Percentiles rank a stretch among this genome's conserved stretches.
These are phyloP conservation scores for Corymbia maculata DNA, from an alignment of 345 rosid species.

Conservation along the genomic window DNA sequence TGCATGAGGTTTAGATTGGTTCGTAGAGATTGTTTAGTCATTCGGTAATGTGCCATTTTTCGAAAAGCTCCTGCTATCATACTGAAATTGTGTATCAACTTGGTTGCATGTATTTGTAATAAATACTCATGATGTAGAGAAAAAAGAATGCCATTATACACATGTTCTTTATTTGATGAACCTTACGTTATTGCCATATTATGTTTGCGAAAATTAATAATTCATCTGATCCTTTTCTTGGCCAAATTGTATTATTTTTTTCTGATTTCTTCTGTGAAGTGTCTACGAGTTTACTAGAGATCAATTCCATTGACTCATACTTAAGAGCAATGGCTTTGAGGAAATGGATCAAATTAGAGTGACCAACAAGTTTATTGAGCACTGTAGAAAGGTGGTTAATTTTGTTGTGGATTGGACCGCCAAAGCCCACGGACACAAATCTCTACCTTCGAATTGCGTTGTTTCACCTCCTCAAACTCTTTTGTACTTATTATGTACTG, in stretches of 20 bases:
- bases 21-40: neutral
- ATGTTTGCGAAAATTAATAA: neutral
- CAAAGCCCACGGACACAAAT: accelerated
- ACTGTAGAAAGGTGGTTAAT: no score
- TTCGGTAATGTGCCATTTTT: neutral
- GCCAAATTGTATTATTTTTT: neutral
- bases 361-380: neutral
- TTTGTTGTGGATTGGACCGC: no score
- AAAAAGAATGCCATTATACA: neutral
- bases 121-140: neutral
- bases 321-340: neutral
- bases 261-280: neutral
- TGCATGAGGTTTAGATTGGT: accelerated
- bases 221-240: neutral
- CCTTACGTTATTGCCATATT: neutral
- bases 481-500: no score
- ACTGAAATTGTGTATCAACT: neutral
- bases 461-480: no score
- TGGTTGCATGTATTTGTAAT: neutral
- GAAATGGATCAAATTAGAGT: neutral
- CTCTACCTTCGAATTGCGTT: no score
- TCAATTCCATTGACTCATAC: neutral
- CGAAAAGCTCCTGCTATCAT: neutral
- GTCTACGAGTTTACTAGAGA: neutral
- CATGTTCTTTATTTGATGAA: neutral